These are phyloP conservation scores for Datura wrightii DNA, from an alignment of 257 asterid species.

Conservation along the genomic window DNA sequence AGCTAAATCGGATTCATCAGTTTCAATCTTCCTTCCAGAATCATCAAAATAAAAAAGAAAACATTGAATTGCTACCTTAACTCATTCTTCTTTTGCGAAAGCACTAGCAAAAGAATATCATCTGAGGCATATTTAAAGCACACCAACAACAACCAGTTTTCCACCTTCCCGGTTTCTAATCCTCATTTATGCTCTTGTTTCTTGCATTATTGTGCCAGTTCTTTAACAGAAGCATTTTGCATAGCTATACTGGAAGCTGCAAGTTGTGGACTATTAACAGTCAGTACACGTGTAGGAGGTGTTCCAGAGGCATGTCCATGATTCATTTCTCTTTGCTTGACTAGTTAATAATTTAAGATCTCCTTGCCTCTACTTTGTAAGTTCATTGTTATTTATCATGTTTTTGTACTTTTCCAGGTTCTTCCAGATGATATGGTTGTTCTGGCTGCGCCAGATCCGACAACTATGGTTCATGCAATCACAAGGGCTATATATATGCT, in stretches of 20 bases:
- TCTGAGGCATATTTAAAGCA: background rate
- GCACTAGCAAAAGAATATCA: background rate
- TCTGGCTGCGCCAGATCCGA: slow-evolving; percentile 31
- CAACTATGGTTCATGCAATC: slow-evolving; percentile 76
- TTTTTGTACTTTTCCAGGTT: slow-evolving; percentile 54
- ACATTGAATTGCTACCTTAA: background rate
- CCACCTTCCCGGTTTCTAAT: slow-evolving; percentile 10
- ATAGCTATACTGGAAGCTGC: slow-evolving; percentile 80
- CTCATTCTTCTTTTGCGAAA: slow-evolving; percentile 3
- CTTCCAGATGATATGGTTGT: slow-evolving; percentile 95
- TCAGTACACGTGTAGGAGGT: slow-evolving; percentile 99
- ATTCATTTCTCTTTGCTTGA: slow-evolving; percentile 37
- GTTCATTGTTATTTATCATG: slow-evolving; percentile 29
- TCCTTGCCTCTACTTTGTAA: slow-evolving; percentile 22
- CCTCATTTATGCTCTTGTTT: slow-evolving; percentile 38
- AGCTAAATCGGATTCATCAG: background rate
- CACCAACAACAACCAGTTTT: slow-evolving; percentile 9
- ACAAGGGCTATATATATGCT: slow-evolving; percentile 79
- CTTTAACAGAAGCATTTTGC: slow-evolving; percentile 70
- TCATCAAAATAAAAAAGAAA: background rate
- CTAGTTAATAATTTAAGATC: slow-evolving; percentile 29
- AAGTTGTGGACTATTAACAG: slow-evolving; percentile 96
- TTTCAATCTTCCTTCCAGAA: background rate
- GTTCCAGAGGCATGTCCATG: slow-evolving; percentile 92
- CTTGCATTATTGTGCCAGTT: slow-evolving; percentile 52